Conservation (phyloP, 2,329 filamentous ascomycete species). For the Emydomyces testavorans region DNA sequence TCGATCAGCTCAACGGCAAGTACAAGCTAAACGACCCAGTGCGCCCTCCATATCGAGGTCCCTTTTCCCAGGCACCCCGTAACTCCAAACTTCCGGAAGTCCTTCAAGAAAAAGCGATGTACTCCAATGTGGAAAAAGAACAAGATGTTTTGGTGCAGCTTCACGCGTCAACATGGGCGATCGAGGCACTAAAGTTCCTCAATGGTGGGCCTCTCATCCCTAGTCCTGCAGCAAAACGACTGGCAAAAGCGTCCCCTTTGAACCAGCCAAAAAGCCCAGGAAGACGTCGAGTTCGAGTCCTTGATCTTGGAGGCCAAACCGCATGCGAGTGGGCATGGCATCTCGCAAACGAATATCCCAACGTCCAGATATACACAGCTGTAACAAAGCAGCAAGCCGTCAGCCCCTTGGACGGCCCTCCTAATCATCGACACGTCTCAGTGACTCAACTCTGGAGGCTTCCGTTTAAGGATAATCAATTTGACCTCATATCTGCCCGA, state of each 20-base stretch:
- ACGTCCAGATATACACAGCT: constrained; percentile 78
- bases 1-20: constrained; percentile 72
- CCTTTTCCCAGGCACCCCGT: constrained; percentile 59
- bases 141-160: constrained; percentile 65
- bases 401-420: constrained; percentile 65
- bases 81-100: constrained; percentile 55
- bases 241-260: constrained; percentile 24
- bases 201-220: constrained; percentile 51
- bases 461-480: constrained; percentile 74
- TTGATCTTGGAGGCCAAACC: constrained; percentile 76
- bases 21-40: constrained; percentile 64
- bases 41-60: constrained; percentile 58
- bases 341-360: constrained; percentile 72
- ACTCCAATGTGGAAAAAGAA: constrained; percentile 54
- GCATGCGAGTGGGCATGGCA: constrained; percentile 95
- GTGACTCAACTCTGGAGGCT: constrained; percentile 67
- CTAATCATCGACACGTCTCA: constrained; percentile 74
- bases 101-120: constrained; percentile 38
- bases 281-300: constrained; percentile 50
- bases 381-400: constrained; percentile 62
- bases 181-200: constrained; percentile 50
- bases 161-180: constrained; percentile 48
- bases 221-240: constrained; percentile 38
- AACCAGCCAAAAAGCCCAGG: constrained; percentile 22
- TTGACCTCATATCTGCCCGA: constrained; percentile 83